phyloP scores from a whole-genome alignment of 345 rosid species.

The Euphorbia pulcherrima region DNA sequence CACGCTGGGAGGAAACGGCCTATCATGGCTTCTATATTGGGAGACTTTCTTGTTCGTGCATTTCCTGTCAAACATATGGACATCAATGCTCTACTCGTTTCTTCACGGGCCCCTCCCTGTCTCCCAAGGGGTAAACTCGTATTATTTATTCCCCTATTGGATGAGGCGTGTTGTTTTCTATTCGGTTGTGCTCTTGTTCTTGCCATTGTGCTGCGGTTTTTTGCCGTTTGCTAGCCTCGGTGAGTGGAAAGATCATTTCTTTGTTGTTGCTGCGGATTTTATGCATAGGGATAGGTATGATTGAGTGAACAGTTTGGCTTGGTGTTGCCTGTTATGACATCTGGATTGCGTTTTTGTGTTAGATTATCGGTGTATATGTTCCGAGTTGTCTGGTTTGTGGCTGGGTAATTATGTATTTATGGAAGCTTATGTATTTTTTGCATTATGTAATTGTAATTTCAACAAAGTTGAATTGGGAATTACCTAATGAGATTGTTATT shows the following conservation, averaged over 20 bases:
- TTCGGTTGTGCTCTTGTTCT: slow-evolving; percentile 31
- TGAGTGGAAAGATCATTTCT: slow-evolving; percentile 70
- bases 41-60: slow-evolving; percentile 62
- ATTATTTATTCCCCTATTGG: slow-evolving; percentile 54
- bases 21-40: slow-evolving; percentile 70
- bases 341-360: not conserved
- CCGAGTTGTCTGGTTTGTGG: not conserved
- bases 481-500: too few relatives aligned
- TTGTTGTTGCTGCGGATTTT: slow-evolving; percentile 13
- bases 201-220: slow-evolving; percentile 64
- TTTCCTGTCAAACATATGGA: slow-evolving; percentile 48
- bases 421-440: too few relatives aligned
- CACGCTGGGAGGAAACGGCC: slow-evolving; percentile 75
- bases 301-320: slow-evolving; percentile 3
- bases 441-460: too few relatives aligned
- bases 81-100: slow-evolving; percentile 36
- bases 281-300: slow-evolving; percentile 3
- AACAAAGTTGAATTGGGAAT: too few relatives aligned
- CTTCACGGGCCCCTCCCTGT: slow-evolving; percentile 52
- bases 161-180: slow-evolving; percentile 47
- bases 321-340: not conserved
- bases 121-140: slow-evolving; percentile 20
- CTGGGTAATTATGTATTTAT: too few relatives aligned
- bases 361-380: not conserved
- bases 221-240: slow-evolving; percentile 61